Conservation (phyloP, 2,329 filamentous ascomycete genomes). For the Grosmannia huntii region DNA sequence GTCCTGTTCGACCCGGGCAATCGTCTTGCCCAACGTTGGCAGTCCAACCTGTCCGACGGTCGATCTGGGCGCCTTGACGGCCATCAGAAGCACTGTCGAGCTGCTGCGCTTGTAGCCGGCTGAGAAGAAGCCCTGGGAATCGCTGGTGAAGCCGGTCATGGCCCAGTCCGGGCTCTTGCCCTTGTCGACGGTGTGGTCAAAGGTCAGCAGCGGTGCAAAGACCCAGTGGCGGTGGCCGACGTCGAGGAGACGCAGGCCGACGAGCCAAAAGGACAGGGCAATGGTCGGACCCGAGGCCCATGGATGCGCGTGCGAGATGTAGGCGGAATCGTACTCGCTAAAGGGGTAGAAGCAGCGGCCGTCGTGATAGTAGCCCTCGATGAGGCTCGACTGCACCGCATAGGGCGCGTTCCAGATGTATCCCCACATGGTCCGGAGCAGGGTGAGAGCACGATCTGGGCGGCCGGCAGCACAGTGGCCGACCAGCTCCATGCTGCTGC, state of each 20-base stretch:
- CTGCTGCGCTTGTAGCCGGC: background rate
- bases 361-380: constrained; percentile 44
- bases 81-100: background rate
- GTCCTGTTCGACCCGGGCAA: background rate
- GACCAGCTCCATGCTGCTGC: constrained; percentile 44
- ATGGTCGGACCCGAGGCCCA: constrained; percentile 35
- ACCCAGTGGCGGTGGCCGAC: background rate
- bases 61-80: background rate
- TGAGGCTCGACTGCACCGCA: constrained; percentile 42
- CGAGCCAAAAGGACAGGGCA: constrained; percentile 21
- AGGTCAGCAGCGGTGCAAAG: background rate
- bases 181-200: background rate
- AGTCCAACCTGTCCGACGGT: background rate
- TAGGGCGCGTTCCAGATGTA: constrained; percentile 46
- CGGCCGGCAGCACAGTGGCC: constrained; percentile 36
- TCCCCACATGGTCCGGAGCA: constrained; percentile 44
- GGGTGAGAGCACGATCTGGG: constrained; percentile 37
- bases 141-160: background rate
- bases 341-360: constrained; percentile 43
- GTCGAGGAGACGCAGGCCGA: background rate
- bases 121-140: background rate
- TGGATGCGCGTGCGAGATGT: constrained; percentile 34
- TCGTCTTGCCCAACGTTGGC: background rate
- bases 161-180: background rate
- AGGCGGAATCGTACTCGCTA: constrained; percentile 29